Conservation (phyloP, 75 land plant species). For the Cryptomeria japonica region DNA sequence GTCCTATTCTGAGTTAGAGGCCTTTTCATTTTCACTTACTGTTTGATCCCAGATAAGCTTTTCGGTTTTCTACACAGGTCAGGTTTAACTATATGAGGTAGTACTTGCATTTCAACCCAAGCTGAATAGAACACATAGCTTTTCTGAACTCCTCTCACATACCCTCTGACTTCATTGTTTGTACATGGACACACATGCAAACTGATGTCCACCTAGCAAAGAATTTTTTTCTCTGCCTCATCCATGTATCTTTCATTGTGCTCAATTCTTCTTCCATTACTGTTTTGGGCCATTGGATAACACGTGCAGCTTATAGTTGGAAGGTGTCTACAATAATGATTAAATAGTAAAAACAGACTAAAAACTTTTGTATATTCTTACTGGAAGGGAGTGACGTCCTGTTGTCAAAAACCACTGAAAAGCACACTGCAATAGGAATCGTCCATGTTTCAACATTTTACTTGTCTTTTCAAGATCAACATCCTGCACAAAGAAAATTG, state of each 20-base stretch:
- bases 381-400: conserved; percentile 4
- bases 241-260: neutral
- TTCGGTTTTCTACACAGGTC: neutral
- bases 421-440: conserved; percentile 12
- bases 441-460: conserved; percentile 12
- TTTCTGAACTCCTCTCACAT: too few species aligned
- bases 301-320: neutral
- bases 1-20: too few species aligned
- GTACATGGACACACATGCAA: neutral
- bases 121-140: neutral
- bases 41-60: neutral
- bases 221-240: neutral
- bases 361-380: neutral
- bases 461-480: conserved; percentile 2
- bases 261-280: neutral
- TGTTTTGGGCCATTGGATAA: neutral
- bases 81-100: neutral
- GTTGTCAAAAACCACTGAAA: conserved; percentile 12
- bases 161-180: too few species aligned
- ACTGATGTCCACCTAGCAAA: neutral
- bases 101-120: neutral
- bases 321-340: neutral
- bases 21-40: too few species aligned
- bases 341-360: neutral
- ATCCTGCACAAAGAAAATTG: conserved; percentile 4